Conservation (phyloP, 306 rosid genomes). For the Hippophae gyantsensis region DNA sequence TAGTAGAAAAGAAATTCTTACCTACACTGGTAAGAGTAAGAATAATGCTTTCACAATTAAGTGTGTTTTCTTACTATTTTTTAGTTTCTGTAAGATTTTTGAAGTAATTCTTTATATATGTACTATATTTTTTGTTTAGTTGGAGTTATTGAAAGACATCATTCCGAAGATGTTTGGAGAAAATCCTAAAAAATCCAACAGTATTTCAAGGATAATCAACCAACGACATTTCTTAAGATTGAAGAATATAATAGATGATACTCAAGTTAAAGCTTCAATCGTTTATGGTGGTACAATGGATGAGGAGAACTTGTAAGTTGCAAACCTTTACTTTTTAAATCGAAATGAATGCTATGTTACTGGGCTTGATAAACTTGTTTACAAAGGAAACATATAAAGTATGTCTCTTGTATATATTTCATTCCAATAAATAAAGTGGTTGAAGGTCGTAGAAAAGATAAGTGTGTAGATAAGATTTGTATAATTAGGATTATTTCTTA, state of each 20-base stretch:
- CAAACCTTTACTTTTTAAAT: neutral
- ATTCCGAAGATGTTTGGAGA: conserved; percentile 51
- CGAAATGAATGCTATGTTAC: neutral
- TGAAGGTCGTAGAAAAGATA: too few species aligned
- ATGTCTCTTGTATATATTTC: too few species aligned
- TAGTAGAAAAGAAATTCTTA: conserved; percentile 44
- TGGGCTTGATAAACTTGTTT: too few species aligned
- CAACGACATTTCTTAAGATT: conserved; percentile 40
- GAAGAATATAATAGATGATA: conserved; percentile 34
- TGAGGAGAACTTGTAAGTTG: conserved; percentile 46
- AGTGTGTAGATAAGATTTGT: too few species aligned
- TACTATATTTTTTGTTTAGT: conserved; percentile 20
- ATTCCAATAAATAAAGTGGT: too few species aligned
- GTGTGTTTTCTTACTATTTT: too few species aligned
- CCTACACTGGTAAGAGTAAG: conserved; percentile 32
- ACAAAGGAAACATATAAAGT: too few species aligned
- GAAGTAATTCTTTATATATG: too few species aligned
- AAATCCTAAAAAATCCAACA: conserved; percentile 30
- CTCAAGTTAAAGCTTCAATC: conserved; percentile 35
- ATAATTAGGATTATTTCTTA: too few species aligned
- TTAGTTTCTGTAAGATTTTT: too few species aligned
- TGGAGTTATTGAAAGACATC: conserved; percentile 32
- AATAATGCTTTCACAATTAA: too few species aligned
- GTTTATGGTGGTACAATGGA: conserved; percentile 58
- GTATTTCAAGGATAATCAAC: conserved; percentile 49